Base-by-base conservation (phyloP, 441 rosid species). In the Adansonia rubrostipa region DNA sequence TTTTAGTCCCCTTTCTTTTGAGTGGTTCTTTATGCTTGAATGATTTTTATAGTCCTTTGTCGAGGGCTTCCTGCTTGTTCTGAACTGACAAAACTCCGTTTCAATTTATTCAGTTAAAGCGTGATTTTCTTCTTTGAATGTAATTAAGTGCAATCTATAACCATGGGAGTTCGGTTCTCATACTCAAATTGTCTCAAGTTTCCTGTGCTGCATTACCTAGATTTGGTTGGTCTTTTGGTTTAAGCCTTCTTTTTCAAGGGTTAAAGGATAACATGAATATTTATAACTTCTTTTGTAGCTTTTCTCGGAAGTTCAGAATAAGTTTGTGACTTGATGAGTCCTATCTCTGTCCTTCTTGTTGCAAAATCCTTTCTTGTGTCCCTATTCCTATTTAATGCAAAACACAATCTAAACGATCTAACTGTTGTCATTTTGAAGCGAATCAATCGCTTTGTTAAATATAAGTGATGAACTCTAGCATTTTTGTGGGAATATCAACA, bases 371-470 rank as follows among this genome's bases (percentile, higher is more conserved):
- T 51, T 71, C 6, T 71, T 51, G 15, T 53, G 22, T 51, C 74
- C 74, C 22, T 0, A 7, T 28, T 70, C 45, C 22, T 24, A 8
- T 70, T 70, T 48, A 69, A 48, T 69, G 57, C 57, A 6, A 69
- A 68, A 22, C 14, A 22, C 9, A 10, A 17, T 17, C 13, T 36
- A 5, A 36, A 36, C 40, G 40, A 36, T 36, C 40, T 36, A 36
- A 36, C 40, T 4, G 40, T 36, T 36, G 40, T 36, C 42, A 50
- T 14, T 48, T 48, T 50, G 73, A 70, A 50, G 58, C 10, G 14
- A 70, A 70, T 70, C 58, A 22, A 24, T 70, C 50, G 4, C 19
- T 70, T 17, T 67, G 19, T 48, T 50, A 24, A 70, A 50, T 50
- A 50, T 50, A 22, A 14, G 8, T 24, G 28, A 7, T 51, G 7